These are phyloP conservation scores for Plantago ovata DNA, from an alignment of 257 asterid species.

Conservation along the genomic window DNA sequence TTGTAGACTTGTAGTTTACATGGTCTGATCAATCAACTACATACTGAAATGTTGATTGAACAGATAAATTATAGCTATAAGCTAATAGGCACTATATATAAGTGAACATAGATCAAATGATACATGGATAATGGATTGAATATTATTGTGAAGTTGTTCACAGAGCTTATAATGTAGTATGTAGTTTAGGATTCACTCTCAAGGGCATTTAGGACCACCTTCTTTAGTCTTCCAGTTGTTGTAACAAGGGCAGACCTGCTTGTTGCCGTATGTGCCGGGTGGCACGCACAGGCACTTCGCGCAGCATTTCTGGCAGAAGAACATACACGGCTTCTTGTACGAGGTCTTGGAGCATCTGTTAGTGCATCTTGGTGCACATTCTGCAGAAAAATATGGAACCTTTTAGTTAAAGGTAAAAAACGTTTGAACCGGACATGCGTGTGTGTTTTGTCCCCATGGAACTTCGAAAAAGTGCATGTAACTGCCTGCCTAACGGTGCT, in stretches of 20 bases:
- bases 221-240: constrained; percentile 70
- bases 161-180: neutral
- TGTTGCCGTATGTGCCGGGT: constrained; percentile 66
- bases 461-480: too few species aligned
- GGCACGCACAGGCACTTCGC: constrained; percentile 61
- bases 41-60: neutral
- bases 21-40: neutral
- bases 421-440: too few species aligned
- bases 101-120: neutral
- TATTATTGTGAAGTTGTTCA: neutral
- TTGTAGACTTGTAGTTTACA: neutral
- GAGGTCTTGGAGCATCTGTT: constrained; percentile 54
- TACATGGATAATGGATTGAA: neutral
- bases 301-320: constrained; percentile 65
- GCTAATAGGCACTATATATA: neutral
- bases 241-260: constrained; percentile 71
- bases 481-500: too few species aligned
- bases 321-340: constrained; percentile 69
- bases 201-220: constrained; percentile 73
- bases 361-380: constrained; percentile 47
- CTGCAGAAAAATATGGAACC: constrained; percentile 24
- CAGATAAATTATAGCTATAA: neutral
- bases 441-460: too few species aligned
- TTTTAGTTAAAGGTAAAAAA: too few species aligned
- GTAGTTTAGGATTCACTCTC: constrained; percentile 2